Evolutionary conservation across 345 rosid species (phyloP).

Genomic region (Nephelium lappaceum): DNA sequence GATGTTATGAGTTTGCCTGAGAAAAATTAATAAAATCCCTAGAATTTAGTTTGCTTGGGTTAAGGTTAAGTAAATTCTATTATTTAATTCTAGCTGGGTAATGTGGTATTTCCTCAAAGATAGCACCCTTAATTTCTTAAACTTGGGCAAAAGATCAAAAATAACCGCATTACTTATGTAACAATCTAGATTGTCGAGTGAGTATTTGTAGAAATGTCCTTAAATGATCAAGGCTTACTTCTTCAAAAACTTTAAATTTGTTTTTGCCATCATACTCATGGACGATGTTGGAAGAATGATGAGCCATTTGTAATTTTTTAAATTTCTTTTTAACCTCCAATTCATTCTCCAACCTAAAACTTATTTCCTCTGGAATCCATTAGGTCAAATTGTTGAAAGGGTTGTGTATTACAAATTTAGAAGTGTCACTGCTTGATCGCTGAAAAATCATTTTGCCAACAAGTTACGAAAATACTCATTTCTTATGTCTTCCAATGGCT

Average conservation of each 20-base stretch:
- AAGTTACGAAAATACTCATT: neutral
- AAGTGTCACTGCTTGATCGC: neutral
- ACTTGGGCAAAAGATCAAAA: neutral
- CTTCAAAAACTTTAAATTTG: neutral
- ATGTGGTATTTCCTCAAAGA: neutral
- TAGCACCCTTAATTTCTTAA: neutral
- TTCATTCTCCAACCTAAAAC: neutral
- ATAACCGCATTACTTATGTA: neutral
- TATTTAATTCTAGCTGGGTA: neutral
- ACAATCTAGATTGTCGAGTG: neutral
- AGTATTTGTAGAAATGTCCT: neutral
- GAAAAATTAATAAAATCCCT: too few species aligned
- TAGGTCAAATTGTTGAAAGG: conserved; percentile 12
- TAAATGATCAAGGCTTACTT: neutral
- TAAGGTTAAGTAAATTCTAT: too few species aligned
- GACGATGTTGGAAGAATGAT: neutral
- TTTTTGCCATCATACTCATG: neutral
- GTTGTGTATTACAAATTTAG: conserved; percentile 20
- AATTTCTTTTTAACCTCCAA: neutral
- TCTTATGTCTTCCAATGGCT: neutral
- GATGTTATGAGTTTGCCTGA: too few species aligned
- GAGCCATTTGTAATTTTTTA: neutral
- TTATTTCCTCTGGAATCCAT: neutral
- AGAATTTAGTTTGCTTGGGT: too few species aligned
- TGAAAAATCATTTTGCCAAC: conserved; percentile 12